Evolutionary conservation across 2,329 filamentous ascomycete species (phyloP), one percentile per base, ranked within the genome.

Genomic region (Seiridium unicorne): DNA sequence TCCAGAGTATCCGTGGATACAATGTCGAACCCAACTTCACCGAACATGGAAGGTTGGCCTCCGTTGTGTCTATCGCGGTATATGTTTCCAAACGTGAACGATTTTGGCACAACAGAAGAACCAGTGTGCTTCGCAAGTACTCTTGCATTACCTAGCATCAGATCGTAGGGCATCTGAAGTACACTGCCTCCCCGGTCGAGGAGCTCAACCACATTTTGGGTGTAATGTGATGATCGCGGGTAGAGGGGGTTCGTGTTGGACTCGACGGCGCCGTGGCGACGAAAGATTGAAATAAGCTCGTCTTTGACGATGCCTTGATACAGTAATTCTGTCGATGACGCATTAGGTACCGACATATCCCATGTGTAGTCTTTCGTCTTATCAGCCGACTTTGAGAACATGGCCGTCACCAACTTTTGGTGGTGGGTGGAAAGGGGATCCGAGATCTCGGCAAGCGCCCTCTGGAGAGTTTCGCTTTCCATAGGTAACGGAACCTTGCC

Each of bases 21-120:
- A 61, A 99, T 93, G 74, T 99, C 95, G 72, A 98, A 99, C 72
- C 98, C 93, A 2, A 96, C 93, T 71, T 98, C 95, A 8, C 91
- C 90, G 71, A 92, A 90, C 69, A 89, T 90, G 60, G 84, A 84
- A 5, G 95, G 95, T 66, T 96, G 91, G 2, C 92, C 91, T 6
- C 92, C 93, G 59, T 88, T 88, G 54, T 87, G 81, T 51, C 85
- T 88, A 64, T 96, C 91, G 46, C 95, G 86, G 71, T 92, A 98
- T 1, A 98, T 93, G 40, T 84, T 89, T 5, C 93, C 93, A 72
- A 99, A 97, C 0, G 91, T 87, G 73, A 92, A 97, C 0, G 91
- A 91, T 65, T 92, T 90, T 65, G 91, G 86, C 4, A 92, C 77
- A 1, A 86, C 81, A 0, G 86, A 79, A 10, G 83, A 81, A n/a